Conservation (phyloP, 1,139 yeast species). For the Yamadazyma blattariae region DNA sequence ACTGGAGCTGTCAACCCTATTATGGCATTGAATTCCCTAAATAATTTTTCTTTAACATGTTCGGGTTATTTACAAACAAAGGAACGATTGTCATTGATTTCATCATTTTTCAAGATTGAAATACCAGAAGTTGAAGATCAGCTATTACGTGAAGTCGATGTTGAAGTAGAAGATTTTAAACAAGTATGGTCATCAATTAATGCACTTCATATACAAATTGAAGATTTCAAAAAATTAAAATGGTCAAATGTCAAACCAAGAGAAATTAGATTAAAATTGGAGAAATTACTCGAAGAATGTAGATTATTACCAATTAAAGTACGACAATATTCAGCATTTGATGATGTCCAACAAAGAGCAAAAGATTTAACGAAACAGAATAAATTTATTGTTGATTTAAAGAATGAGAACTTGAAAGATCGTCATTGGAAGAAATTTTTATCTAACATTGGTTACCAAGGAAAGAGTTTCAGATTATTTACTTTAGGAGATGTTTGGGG, state of each 20-base stretch:
- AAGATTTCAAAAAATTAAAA: slow-evolving; percentile 35
- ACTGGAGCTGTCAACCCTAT: slow-evolving; percentile 40
- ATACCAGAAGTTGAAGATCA: slow-evolving; percentile 18
- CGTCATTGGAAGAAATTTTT: slow-evolving; percentile 72
- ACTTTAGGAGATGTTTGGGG: slow-evolving; percentile 64
- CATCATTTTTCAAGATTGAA: slow-evolving; percentile 27
- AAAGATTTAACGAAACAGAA: slow-evolving; percentile 39
- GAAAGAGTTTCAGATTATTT: slow-evolving; percentile 17
- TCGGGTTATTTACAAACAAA: slow-evolving; percentile 24
- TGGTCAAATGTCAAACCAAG: slow-evolving; percentile 57
- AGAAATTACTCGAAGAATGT: slow-evolving; percentile 45
- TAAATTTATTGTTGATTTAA: slow-evolving; percentile 47
- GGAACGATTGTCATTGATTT: slow-evolving; percentile 26
- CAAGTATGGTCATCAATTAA: slow-evolving; percentile 68
- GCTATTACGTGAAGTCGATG: slow-evolving; percentile 26
- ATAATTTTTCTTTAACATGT: slow-evolving; percentile 35
- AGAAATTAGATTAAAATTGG: slow-evolving; percentile 48
- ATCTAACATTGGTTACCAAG: slow-evolving; percentile 20
- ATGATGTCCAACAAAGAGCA: slow-evolving; percentile 49
- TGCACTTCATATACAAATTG: slow-evolving; percentile 51
- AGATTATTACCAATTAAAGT: slow-evolving; percentile 57
- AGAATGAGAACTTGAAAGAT: slow-evolving; percentile 54
- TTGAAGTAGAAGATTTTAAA: slow-evolving; percentile 58
- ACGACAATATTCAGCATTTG: slow-evolving; percentile 71
- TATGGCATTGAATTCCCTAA: slow-evolving; percentile 48